Conservation (phyloP, 2,329 filamentous ascomycete species). For the Lecanicillium sp. region DNA sequence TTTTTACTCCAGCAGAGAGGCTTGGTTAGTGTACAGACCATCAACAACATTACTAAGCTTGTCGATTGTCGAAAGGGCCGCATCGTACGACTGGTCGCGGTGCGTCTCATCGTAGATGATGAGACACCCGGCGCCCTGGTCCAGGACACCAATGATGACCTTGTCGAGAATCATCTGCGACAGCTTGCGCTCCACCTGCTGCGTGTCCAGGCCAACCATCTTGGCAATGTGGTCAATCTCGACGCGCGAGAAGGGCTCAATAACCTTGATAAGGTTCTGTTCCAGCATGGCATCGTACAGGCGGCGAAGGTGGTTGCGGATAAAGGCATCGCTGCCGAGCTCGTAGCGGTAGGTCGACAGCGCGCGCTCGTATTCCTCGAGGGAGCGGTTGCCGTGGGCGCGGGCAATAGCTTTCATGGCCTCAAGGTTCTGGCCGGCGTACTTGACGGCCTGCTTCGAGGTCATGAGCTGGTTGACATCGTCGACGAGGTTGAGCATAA, state of each 20-base stretch:
- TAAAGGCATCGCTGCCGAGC: slow-evolving; percentile 90
- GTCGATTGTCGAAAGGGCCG: slow-evolving; percentile 88
- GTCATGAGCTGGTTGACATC: slow-evolving; percentile 93
- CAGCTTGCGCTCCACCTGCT: slow-evolving; percentile 95
- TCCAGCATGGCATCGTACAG: slow-evolving; percentile 98
- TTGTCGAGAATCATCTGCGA: slow-evolving; percentile 99
- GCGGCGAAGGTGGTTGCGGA: slow-evolving; percentile 90
- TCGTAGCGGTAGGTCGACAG: slow-evolving; percentile 87
- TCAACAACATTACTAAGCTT: slow-evolving; percentile 97
- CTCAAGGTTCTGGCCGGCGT: slow-evolving; percentile 90
- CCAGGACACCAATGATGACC: slow-evolving; percentile 93
- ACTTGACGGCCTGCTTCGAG: slow-evolving; percentile 94
- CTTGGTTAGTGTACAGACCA: slow-evolving; percentile 95
- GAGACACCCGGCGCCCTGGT: slow-evolving; percentile 94
- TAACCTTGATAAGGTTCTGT: slow-evolving; percentile 99
- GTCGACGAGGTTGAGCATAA: slow-evolving; percentile 96
- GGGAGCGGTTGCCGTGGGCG: slow-evolving; percentile 87
- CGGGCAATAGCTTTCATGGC: slow-evolving; percentile 98
- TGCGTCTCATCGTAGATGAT: slow-evolving; percentile 96
- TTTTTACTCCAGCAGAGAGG: slow-evolving; percentile 79
- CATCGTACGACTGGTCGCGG: slow-evolving; percentile 88
- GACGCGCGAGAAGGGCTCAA: slow-evolving; percentile 95
- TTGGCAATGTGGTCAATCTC: slow-evolving; percentile 96
- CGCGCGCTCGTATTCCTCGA: slow-evolving; percentile 95
- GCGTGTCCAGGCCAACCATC: slow-evolving; percentile 93